These are phyloP conservation scores for Phytophthora foliorum DNA, from an alignment of 352 stramenopile species.

Conservation along the genomic window DNA sequence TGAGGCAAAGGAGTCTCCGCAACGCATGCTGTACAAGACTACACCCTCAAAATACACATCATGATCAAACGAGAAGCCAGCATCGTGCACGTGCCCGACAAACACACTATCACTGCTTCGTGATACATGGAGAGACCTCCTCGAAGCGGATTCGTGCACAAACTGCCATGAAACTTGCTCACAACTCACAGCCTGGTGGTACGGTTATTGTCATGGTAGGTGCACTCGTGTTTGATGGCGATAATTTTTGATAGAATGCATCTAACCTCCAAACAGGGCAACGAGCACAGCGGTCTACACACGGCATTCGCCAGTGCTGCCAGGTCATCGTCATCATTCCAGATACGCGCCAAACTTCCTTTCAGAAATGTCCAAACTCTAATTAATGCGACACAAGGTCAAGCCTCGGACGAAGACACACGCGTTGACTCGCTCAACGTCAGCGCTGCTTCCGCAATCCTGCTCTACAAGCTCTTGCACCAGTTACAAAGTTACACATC, in stretches of 20 bases:
- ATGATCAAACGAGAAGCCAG: too few relatives aligned
- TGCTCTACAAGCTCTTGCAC: constrained; percentile 84
- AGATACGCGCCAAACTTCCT: background rate
- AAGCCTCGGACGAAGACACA: constrained; percentile 58
- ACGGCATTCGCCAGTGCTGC: constrained; percentile 57
- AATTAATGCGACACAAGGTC: too few relatives aligned
- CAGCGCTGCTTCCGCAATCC: constrained; percentile 77
- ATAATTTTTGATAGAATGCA: background rate
- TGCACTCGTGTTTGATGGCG: background rate
- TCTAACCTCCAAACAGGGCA: constrained; percentile 51
- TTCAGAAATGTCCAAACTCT: too few relatives aligned
- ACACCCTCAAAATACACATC: too few relatives aligned
- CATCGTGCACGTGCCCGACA: too few relatives aligned
- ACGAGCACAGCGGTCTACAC: constrained; percentile 81
- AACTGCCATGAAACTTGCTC: too few relatives aligned
- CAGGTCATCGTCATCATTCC: background rate
- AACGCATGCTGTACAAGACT: too few relatives aligned
- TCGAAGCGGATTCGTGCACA: too few relatives aligned
- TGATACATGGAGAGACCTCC: too few relatives aligned
- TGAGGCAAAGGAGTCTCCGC: too few relatives aligned
- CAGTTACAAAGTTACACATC: constrained; percentile 24
- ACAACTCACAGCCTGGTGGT: too few relatives aligned
- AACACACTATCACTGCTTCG: too few relatives aligned
- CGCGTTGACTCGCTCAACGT: constrained; percentile 87
- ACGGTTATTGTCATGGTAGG: constrained; percentile 87